Percentiles rank a stretch among this genome's conserved stretches.
Conservation (phyloP, 2,329 filamentous ascomycete species). For the Paradendryphiella salina region DNA sequence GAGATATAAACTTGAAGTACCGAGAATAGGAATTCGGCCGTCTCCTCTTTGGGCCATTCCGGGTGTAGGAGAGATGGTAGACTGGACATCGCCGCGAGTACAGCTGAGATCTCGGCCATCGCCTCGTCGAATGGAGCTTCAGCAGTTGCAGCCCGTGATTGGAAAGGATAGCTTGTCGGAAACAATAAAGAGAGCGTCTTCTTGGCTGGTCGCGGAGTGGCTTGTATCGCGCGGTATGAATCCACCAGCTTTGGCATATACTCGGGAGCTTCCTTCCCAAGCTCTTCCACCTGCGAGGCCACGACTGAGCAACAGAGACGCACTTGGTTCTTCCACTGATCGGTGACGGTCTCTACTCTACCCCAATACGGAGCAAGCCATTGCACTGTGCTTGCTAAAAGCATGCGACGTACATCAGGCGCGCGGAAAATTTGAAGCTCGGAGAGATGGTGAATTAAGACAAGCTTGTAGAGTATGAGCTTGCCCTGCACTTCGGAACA, state of each 20-base stretch:
- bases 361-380: conserved; percentile 98
- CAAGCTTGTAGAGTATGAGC: conserved; percentile 85
- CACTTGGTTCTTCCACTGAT: conserved; percentile 91
- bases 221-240: conserved; percentile 78
- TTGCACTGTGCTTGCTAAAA: conserved; percentile 79
- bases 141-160: conserved; percentile 66
- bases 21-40: conserved; percentile 74
- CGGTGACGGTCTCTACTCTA: conserved; percentile 68
- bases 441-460: conserved; percentile 90
- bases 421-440: conserved; percentile 78
- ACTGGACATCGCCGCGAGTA: conserved; percentile 80
- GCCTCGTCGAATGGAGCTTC: conserved; percentile 77
- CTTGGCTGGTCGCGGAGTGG: conserved; percentile 62
- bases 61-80: conserved; percentile 74
- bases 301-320: conserved; percentile 91
- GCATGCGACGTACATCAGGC: conserved; percentile 71
- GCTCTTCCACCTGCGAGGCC: conserved; percentile 77
- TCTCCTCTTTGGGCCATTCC: conserved; percentile 73
- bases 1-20: conserved; percentile 84
- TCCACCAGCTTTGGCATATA: conserved; percentile 90
- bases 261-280: conserved; percentile 79
- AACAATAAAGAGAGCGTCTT: conserved; percentile 81
- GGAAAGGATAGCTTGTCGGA: conserved; percentile 87
- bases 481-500: conserved; percentile 87
- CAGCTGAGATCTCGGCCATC: conserved; percentile 82